Conservation (phyloP, 1,284 basidiomycete genomes). For the Serendipita sp. region DNA sequence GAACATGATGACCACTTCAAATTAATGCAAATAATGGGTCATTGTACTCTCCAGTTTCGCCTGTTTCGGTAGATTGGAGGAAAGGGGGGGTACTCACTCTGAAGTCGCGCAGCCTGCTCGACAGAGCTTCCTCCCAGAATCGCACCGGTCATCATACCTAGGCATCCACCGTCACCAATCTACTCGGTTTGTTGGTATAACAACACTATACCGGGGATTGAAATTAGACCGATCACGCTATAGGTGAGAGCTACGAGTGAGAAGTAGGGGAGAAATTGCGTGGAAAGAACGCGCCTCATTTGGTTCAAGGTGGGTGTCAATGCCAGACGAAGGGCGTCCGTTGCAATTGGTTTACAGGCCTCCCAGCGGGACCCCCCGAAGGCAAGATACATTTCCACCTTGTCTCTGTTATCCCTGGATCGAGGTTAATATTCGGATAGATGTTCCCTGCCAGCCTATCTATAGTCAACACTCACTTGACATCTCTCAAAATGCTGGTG, state of each 20-base stretch:
- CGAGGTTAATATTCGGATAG: background rate
- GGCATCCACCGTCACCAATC: no score
- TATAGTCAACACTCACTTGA: conserved; percentile 33
- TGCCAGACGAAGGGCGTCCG: conserved; percentile 63
- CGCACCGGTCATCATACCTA: conserved; percentile 79
- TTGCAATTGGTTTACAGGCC: conserved; percentile 62
- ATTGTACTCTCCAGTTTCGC: background rate
- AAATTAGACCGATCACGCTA: conserved; percentile 68
- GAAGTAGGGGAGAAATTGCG: background rate
- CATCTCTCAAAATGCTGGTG: conserved; percentile 48
- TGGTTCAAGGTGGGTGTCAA: conserved; percentile 70
- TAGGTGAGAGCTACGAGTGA: background rate
- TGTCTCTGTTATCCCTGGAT: conserved; percentile 62
- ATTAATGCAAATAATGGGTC: background rate
- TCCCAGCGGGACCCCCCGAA: conserved; percentile 70
- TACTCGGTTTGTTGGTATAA: no score
- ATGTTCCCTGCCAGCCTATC: background rate
- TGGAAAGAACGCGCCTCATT: conserved; percentile 46
- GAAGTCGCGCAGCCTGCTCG: conserved; percentile 67
- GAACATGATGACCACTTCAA: conserved; percentile 70
- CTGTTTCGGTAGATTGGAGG: background rate
- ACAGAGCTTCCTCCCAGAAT: conserved; percentile 74
- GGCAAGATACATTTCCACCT: conserved; percentile 69
- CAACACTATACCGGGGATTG: conserved; percentile 32
- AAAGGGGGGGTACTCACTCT: conserved; percentile 30